Percentiles rank a stretch among this genome's conserved stretches.
Conservation (phyloP, 2,329 filamentous ascomycete genomes). For the Phyllosticta citrichinensis region DNA sequence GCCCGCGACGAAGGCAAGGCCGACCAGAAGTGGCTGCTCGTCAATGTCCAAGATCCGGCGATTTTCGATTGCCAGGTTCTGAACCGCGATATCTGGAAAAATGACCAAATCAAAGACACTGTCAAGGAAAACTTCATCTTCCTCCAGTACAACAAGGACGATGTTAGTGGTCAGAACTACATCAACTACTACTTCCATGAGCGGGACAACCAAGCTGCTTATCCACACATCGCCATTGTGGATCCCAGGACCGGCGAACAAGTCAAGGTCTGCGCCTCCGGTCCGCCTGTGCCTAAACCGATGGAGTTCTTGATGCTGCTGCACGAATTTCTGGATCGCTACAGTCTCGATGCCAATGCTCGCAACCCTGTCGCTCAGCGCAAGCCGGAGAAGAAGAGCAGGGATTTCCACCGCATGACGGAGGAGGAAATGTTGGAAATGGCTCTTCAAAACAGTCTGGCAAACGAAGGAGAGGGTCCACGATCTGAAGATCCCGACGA, state of each 20-base stretch:
- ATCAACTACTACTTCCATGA: slow-evolving; percentile 80
- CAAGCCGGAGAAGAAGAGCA: slow-evolving; percentile 59
- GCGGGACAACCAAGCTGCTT: slow-evolving; percentile 76
- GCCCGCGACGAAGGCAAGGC: slow-evolving; percentile 80
- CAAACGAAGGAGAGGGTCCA: slow-evolving; percentile 39
- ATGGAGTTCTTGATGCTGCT: slow-evolving; percentile 83
- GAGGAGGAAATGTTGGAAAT: slow-evolving; percentile 97
- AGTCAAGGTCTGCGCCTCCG: slow-evolving; percentile 83
- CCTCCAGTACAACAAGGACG: slow-evolving; percentile 84
- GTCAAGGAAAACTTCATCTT: slow-evolving; percentile 91
- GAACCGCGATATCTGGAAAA: slow-evolving; percentile 95
- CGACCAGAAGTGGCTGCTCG: slow-evolving; percentile 84
- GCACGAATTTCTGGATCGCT: slow-evolving; percentile 92
- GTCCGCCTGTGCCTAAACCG: slow-evolving; percentile 64
- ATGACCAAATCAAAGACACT: slow-evolving; percentile 65
- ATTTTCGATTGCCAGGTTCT: slow-evolving; percentile 91
- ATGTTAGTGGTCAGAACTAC: slow-evolving; percentile 68
- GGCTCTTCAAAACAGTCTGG: slow-evolving; percentile 81
- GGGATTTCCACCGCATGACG: slow-evolving; percentile 79
- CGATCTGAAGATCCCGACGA: slow-evolving; percentile 76
- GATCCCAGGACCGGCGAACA: slow-evolving; percentile 94
- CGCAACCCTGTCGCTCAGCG: slow-evolving; percentile 86
- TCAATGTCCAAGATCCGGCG: slow-evolving; percentile 88
- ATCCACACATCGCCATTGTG: slow-evolving; percentile 90
- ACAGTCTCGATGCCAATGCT: slow-evolving; percentile 76